Percentiles rank a stretch among this genome's conserved stretches.
Conservation (phyloP, 176 grass and related monocot genomes). For the Pharus latifolius region DNA sequence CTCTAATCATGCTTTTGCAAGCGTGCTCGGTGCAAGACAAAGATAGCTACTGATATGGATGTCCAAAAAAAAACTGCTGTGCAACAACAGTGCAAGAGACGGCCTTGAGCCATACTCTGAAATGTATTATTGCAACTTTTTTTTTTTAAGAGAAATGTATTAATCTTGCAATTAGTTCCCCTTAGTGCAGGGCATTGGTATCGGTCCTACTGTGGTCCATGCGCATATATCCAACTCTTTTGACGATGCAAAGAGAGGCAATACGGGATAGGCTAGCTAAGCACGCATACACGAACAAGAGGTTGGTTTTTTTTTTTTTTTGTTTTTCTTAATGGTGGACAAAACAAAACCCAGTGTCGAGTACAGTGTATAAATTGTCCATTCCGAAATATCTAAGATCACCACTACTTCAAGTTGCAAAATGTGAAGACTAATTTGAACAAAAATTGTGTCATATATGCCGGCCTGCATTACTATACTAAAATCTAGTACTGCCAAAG, state of each 20-base stretch:
- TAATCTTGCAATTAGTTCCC: background rate
- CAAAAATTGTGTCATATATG: too few relatives aligned
- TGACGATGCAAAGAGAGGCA: too few relatives aligned
- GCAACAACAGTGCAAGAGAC: background rate
- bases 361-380: background rate
- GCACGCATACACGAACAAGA: background rate
- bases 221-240: background rate
- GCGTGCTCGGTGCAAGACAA: slow-evolving; percentile 44
- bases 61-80: background rate
- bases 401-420: background rate
- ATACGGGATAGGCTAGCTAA: too few relatives aligned
- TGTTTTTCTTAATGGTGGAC: too few relatives aligned
- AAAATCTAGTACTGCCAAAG: too few relatives aligned
- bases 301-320: background rate
- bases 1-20: slow-evolving; percentile 2
- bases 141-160: too few relatives aligned
- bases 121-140: background rate
- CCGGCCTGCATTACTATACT: too few relatives aligned
- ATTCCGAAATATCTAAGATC: background rate
- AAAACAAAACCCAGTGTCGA: too few relatives aligned
- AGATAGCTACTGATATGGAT: slow-evolving; percentile 21
- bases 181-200: background rate
- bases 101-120: background rate
- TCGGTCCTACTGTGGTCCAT: slow-evolving; percentile 16
- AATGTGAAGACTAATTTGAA: too few relatives aligned